Percentiles rank a stretch among this genome's conserved stretches.
Evolutionary conservation across 805 yeast genomes (phyloP).

Genomic region (Candida dajiaensis): DNA sequence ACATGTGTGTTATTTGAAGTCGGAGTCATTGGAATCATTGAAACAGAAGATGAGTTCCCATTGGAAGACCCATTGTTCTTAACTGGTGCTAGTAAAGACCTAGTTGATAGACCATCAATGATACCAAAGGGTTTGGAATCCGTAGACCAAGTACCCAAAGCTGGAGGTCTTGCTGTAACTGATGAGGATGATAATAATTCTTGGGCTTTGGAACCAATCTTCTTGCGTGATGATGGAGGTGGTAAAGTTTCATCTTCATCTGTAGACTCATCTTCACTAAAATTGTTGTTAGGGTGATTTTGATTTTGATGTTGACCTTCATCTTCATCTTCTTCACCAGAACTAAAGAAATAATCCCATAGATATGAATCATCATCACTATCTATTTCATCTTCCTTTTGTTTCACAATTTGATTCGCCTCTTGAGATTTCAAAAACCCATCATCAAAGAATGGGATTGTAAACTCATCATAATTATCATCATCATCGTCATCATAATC

Average conservation of each 20-base stretch:
- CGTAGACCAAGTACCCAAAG: conserved; percentile 88
- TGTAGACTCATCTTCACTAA: conserved; percentile 78
- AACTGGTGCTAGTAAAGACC: conserved; percentile 64
- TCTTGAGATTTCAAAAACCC: conserved; percentile 21
- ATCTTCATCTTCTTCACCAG: conserved; percentile 28
- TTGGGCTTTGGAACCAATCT: conserved; percentile 74
- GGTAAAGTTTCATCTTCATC: conserved; percentile 90
- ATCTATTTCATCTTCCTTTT: conserved; percentile 15
- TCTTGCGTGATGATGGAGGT: conserved; percentile 50
- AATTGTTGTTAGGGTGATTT: too few relatives aligned
- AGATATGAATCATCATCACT: conserved; percentile 58
- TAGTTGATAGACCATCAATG: conserved; percentile 88
- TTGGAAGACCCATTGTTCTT: conserved; percentile 1
- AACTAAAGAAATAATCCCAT: conserved; percentile 67
- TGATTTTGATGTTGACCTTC: conserved; percentile 10
- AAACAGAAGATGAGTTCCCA: background rate
- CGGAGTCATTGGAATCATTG: conserved; percentile 17
- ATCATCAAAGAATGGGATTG: conserved; percentile 37
- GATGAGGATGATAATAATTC: conserved; percentile 87
- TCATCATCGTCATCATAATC: conserved; percentile 21
- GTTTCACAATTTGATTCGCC: conserved; percentile 4
- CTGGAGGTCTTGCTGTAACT: conserved; percentile 84
- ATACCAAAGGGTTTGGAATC: conserved; percentile 84
- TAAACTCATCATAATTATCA: conserved; percentile 24
- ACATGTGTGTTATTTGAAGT: conserved; percentile 20